Conservation (phyloP, 2,329 filamentous ascomycete species). For the Penicillium sp. region DNA sequence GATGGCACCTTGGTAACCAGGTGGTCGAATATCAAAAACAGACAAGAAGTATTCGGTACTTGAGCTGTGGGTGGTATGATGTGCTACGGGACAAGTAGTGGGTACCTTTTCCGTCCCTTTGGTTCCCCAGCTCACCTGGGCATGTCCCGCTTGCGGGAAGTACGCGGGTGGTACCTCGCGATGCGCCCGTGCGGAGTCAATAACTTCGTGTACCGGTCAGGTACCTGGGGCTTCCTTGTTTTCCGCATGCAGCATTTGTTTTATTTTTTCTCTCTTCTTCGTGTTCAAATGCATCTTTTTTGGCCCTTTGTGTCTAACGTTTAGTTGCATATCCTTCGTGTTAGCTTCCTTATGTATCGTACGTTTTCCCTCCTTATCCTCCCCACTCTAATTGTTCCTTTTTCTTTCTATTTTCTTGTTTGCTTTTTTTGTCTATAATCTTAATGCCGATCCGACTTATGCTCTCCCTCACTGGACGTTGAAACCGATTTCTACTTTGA, state of each 20-base stretch:
- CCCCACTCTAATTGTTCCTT: conserved; percentile 6
- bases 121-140: conserved; percentile 3
- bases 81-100: neutral
- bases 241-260: conserved; percentile 8
- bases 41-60: neutral
- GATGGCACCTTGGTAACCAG: neutral
- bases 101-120: neutral
- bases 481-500: conserved; percentile 8
- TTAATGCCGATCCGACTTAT: conserved; percentile 7
- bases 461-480: neutral
- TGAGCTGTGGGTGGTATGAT: neutral
- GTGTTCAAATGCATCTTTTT: conserved; percentile 27
- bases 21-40: neutral
- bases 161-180: neutral
- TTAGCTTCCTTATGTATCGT: conserved; percentile 26
- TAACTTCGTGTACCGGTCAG: neutral
- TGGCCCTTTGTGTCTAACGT: conserved; percentile 2
- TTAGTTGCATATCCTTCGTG: conserved; percentile 14
- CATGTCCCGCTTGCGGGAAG: conserved; percentile 18
- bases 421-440: conserved; percentile 10
- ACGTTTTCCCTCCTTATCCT: conserved; percentile 17
- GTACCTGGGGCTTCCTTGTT: neutral
- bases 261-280: conserved; percentile 28
- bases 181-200: neutral
- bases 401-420: conserved; percentile 9